Conservation (phyloP, 2,329 filamentous ascomycete genomes). For the Colletotrichum lentis region DNA sequence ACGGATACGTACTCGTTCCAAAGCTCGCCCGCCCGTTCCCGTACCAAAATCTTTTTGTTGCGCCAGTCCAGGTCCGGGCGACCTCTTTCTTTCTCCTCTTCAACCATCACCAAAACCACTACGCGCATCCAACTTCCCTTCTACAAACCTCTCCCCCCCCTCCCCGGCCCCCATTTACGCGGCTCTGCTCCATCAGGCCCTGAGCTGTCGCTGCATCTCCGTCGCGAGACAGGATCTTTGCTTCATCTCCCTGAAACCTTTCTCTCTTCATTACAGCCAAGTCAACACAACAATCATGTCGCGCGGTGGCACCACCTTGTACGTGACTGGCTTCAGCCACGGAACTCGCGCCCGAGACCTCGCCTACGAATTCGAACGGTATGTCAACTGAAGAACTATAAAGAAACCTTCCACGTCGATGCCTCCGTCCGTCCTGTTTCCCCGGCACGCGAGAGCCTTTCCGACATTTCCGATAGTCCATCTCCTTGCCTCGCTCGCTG, state of each 20-base stretch:
- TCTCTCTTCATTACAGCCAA: conserved; percentile 25
- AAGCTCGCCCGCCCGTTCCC: conserved; percentile 1
- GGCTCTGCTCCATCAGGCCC: conserved; percentile 33
- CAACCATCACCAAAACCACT: conserved; percentile 32
- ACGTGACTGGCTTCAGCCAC: conserved; percentile 99
- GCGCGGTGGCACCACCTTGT: conserved; percentile 91
- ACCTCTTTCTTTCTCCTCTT: conserved; percentile 31
- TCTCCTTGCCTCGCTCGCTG: conserved; percentile 43
- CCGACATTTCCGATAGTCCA: conserved; percentile 46
- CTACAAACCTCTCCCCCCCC: background rate
- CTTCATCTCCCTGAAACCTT: conserved; percentile 20
- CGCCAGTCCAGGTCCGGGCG: conserved; percentile 28
- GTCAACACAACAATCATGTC: conserved; percentile 69
- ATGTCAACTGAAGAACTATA: conserved; percentile 69
- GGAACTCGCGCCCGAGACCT: conserved; percentile 98
- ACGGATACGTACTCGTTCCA: conserved; percentile 2
- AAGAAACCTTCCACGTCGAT: conserved; percentile 53
- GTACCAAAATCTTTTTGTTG: conserved; percentile 37
- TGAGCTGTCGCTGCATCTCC: conserved; percentile 13
- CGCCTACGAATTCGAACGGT: conserved; percentile 99
- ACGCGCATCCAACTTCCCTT: conserved; percentile 27
- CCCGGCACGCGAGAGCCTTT: conserved; percentile 42
- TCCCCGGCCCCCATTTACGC: background rate
- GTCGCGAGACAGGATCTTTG: conserved; percentile 6
- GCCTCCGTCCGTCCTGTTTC: conserved; percentile 56